Evolutionary conservation across 805 yeast genomes (phyloP).

Genomic region (Candida ipomoeae): DNA sequence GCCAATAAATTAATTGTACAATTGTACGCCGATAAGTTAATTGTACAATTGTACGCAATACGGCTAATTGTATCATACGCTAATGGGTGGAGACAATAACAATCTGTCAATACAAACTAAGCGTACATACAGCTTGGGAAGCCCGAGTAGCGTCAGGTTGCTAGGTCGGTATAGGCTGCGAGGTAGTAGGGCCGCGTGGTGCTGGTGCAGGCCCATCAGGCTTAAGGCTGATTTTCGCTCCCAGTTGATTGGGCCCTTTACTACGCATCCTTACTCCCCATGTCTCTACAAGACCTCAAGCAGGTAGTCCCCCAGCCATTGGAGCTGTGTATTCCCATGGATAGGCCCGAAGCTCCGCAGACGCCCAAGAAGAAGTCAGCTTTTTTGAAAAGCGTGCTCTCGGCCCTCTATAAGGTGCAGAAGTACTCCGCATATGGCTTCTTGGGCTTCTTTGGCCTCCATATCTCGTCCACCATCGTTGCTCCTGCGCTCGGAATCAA

Average conservation of each 20-base stretch:
- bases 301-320: constrained; percentile 15
- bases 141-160: no score
- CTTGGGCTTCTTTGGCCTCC: constrained; percentile 53
- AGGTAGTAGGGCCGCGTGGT: background rate
- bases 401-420: constrained; percentile 35
- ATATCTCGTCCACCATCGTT: constrained; percentile 49
- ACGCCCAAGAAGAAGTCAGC: constrained; percentile 5
- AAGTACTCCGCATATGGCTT: constrained; percentile 60
- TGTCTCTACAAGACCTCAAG: constrained; percentile 11
- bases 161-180: no score
- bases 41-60: no score
- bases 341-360: background rate
- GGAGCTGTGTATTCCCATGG: constrained; percentile 6
- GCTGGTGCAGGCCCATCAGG: constrained; percentile 1
- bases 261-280: background rate
- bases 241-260: background rate
- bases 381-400: constrained; percentile 7
- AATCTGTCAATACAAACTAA: no score
- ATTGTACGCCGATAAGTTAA: no score
- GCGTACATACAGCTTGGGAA: no score
- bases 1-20: no score
- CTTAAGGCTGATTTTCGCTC: constrained; percentile 5
- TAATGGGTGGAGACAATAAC: no score
- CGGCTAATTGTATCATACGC: no score
- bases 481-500: constrained; percentile 48